Conservation (phyloP, 1,284 basidiomycete species). For the Sporisorium exsertum region DNA sequence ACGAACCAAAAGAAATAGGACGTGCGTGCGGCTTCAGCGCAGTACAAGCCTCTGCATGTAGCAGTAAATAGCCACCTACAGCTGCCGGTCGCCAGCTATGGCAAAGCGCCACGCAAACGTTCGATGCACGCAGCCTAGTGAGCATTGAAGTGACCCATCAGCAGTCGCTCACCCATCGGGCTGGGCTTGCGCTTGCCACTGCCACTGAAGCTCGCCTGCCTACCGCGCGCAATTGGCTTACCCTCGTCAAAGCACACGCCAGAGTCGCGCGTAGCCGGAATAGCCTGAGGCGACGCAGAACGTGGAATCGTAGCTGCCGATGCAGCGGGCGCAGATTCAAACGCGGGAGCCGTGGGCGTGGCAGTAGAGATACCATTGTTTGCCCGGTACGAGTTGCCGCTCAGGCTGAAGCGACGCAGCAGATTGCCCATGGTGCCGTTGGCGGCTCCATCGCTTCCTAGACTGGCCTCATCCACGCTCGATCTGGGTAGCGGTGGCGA, state of each 20-base stretch:
- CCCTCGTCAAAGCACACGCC: constrained; percentile 30
- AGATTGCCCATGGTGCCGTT: constrained; percentile 50
- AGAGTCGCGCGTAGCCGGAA: constrained; percentile 32
- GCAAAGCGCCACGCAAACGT: neutral
- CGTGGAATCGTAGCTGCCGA: constrained; percentile 32
- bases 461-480: constrained; percentile 42
- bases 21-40: neutral
- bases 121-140: constrained; percentile 18
- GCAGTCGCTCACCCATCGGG: constrained; percentile 63
- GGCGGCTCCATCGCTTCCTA: constrained; percentile 13
- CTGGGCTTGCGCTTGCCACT: constrained; percentile 57
- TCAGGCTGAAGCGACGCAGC: constrained; percentile 55
- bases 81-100: neutral
- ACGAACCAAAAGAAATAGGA: neutral
- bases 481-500: constrained; percentile 35
- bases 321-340: constrained; percentile 18
- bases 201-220: constrained; percentile 47
- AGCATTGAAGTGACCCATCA: constrained; percentile 64
- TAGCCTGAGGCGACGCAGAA: constrained; percentile 37
- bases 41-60: neutral
- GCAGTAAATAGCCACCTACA: neutral
- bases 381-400: constrained; percentile 44
- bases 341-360: constrained; percentile 22
- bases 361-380: constrained; percentile 1
- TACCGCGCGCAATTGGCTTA: constrained; percentile 31